Evolutionary conservation across 768 basidiomycete species (phyloP).

Genomic region (Clathrus columnatus): DNA sequence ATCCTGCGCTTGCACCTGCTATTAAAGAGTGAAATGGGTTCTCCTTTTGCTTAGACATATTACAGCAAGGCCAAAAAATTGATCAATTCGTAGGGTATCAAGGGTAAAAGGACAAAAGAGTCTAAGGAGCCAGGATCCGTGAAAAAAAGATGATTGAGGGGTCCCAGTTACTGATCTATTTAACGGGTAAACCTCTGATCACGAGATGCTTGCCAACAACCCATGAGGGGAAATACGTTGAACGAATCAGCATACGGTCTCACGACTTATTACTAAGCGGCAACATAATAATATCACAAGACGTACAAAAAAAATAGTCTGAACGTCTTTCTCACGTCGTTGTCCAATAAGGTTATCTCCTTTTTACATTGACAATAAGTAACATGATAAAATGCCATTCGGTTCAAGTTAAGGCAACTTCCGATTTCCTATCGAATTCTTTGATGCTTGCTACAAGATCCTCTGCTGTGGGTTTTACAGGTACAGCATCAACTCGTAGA

Average conservation of each 20-base stretch:
- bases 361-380: background rate
- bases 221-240: background rate
- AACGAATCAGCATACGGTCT: background rate
- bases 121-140: background rate
- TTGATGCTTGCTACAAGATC: conserved; percentile 30
- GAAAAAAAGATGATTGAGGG: background rate
- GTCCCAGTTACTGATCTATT: background rate
- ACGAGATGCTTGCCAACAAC: background rate
- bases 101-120: background rate
- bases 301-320: background rate
- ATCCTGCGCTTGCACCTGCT: conserved; percentile 89
- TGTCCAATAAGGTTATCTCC: background rate
- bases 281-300: background rate
- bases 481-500: conserved; percentile 44
- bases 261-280: background rate
- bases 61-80: background rate
- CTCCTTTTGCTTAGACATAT: conserved; percentile 55
- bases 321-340: background rate
- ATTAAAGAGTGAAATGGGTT: conserved; percentile 80
- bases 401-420: background rate
- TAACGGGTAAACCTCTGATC: background rate
- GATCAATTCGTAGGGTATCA: background rate
- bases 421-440: background rate
- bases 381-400: background rate
- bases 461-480: conserved; percentile 49